These are phyloP conservation scores for Aspergillus piperis DNA, from an alignment of 2,329 filamentous ascomycete species.

Conservation along the genomic window DNA sequence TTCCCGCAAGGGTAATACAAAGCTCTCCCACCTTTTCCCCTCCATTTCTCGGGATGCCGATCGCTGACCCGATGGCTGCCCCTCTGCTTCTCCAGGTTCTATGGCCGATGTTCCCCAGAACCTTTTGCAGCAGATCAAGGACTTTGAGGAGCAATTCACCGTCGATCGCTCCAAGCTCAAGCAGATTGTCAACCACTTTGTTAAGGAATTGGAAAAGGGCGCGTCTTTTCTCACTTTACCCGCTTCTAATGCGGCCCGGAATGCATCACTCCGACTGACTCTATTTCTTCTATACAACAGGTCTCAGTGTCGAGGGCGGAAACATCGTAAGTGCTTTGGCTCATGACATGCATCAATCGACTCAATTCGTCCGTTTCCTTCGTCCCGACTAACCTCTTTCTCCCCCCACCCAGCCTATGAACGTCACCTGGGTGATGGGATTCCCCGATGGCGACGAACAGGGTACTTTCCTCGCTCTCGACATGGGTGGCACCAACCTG, in stretches of 20 bases:
- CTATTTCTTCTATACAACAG: conserved; percentile 44
- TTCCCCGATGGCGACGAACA: conserved; percentile 85
- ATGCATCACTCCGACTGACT: not conserved
- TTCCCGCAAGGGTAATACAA: conserved; percentile 69
- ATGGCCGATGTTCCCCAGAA: conserved; percentile 89
- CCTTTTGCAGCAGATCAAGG: conserved; percentile 76
- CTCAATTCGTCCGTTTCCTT: not conserved
- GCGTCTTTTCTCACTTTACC: conserved; percentile 23
- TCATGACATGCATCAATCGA: not conserved
- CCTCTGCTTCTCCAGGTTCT: conserved; percentile 61
- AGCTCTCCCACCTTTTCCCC: not conserved
- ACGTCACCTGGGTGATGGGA: conserved; percentile 92
- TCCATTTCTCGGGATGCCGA: not conserved
- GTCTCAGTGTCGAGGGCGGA: conserved; percentile 81
- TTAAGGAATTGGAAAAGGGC: conserved; percentile 85
- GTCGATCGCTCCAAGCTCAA: conserved; percentile 80
- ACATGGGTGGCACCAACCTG: conserved; percentile 95
- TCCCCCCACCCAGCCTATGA: conserved; percentile 72
- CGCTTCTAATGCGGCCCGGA: not conserved
- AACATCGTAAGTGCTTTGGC: conserved; percentile 71
- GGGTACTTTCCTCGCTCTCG: conserved; percentile 83
- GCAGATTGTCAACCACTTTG: conserved; percentile 85
- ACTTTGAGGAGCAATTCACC: conserved; percentile 80
- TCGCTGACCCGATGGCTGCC: conserved; percentile 9
- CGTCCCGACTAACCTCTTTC: not conserved